Percentiles rank a stretch among this genome's conserved stretches.
Conservation (phyloP, 306 rosid species). For the Delonix regia region DNA sequence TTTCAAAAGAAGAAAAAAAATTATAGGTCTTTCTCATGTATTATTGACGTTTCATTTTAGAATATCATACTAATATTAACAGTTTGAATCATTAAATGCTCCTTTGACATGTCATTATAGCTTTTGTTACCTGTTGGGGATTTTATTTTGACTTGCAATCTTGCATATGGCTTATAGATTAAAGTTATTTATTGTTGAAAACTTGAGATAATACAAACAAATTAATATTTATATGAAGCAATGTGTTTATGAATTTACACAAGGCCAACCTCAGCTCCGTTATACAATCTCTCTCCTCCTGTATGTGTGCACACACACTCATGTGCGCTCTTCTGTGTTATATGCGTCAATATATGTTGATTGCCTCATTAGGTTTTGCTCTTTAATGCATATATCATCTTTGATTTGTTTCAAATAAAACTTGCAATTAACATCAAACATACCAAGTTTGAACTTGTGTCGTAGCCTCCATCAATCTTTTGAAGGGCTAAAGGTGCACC, state of each 20-base stretch:
- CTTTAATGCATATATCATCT: background rate
- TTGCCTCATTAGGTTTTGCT: background rate
- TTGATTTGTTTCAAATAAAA: background rate
- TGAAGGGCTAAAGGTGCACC: slow-evolving; percentile 9
- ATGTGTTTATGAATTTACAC: no score
- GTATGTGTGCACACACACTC: background rate
- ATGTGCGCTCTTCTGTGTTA: background rate
- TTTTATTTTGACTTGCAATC: background rate
- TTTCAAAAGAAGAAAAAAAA: background rate
- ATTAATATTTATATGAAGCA: no score
- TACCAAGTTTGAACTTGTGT: slow-evolving; percentile 8
- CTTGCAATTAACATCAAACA: background rate
- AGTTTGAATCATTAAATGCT: background rate
- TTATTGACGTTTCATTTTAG: background rate
- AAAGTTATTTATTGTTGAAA: background rate
- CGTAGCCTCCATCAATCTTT: background rate
- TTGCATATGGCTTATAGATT: background rate
- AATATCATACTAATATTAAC: background rate
- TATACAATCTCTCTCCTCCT: background rate
- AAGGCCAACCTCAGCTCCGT: no score
- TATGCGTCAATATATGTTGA: background rate
- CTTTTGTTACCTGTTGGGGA: background rate
- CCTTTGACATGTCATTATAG: background rate
- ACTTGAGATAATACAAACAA: background rate
- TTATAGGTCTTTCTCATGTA: background rate